Evolutionary conservation across 2,329 filamentous ascomycete species (phyloP), one percentile per base, ranked within the genome.

Genomic region (Macrophomina pseudophaseolina): DNA sequence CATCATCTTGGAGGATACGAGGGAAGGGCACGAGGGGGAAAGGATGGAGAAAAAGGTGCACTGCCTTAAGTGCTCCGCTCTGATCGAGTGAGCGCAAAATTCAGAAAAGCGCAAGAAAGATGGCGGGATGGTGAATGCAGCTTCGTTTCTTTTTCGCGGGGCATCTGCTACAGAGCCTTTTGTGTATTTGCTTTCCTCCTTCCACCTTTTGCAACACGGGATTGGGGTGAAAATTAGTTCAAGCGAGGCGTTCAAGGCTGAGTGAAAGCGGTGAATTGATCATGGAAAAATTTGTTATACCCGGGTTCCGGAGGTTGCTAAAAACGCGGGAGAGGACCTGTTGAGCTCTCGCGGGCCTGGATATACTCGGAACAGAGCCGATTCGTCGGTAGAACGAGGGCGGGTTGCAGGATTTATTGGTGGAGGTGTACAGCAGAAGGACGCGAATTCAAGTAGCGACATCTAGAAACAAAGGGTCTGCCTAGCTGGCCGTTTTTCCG

Each of bases 231-330:
- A 5, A 9, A 9, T 9, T 2, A 23, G 38, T 49, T 35, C 44
- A n/a, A 62, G 58, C 58, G 44, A 62, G 58, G 58, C 58, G 58
- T 62, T 62, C 30, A n/a, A 30, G 58, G 32, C 42, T 38, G 18
- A 49, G 30, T 28, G 14, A 48, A 11, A n/a, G 23, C 40, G 42
- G 23, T 11, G 40, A 49, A 38, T 12, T 18, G 32, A 49, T 35
- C 35, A 18, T 23, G 38, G 11, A 9, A 48, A n/a, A 60, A 48
- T 14, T 23, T 40, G 5, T 38, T 56, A 23, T 53, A 35, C 32
- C 38, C 38, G n/a, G 32, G 14, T 16, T 54, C 18, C 23, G 32
- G 8, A 11, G 16, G 32, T 54, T 54, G 16, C 52, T 38, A 54
- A 9, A 44, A 44, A 44, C 32, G 33, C 52, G 38, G 16, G 52